Evolutionary conservation across 164 flowering plant genomes (phyloP), one percentile per base, ranked within the genome.

Genomic region (Sedum album): DNA sequence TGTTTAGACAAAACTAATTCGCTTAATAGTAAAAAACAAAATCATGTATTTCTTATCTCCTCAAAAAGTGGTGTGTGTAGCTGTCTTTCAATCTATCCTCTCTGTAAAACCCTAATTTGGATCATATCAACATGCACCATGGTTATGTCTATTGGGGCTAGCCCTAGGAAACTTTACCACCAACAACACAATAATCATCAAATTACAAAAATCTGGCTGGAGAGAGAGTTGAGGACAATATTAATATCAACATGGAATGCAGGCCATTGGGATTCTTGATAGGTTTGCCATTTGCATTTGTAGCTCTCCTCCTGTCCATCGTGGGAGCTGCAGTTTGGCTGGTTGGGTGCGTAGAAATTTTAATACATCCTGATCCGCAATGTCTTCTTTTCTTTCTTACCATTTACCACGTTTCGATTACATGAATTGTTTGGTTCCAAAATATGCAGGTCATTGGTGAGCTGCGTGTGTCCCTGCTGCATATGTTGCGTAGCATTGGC

Each of bases 401-500:
- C 53, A 48, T 15, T 17, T 48, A 48, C 21, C 21, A 20, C 53
- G 17, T 11, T 48, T 13, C 53, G 18, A 15, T 48, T n/a, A 51
- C 21, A 9, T 20, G 60, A 8, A 3, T n/a, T 21, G 25, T n/a
- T n/a, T n/a, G n/a, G n/a, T n/a, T n/a, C n/a, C n/a, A n/a, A n/a
- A n/a, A 10, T 55, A 26, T 60, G 53, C 85, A 86, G 89, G 78
- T 65, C 82, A 4, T 69, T 79, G 33, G 31, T 88, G 77, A 81
- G 82, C 76, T 86, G 89, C 66, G 17, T 84, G 64, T 85, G 91
- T 76, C 91, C 89, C 0, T 86, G 91, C 55, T 86, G 85, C 75
- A 65, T n/a, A n/a, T n/a, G n/a, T 77, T 84, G 72, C 44, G 71
- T 80, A n/a, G n/a, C n/a, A n/a, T n/a, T n/a, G n/a, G 84, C 84